Base-by-base conservation (phyloP, 352 stramenopile species). In the Phytophthora meadii region DNA sequence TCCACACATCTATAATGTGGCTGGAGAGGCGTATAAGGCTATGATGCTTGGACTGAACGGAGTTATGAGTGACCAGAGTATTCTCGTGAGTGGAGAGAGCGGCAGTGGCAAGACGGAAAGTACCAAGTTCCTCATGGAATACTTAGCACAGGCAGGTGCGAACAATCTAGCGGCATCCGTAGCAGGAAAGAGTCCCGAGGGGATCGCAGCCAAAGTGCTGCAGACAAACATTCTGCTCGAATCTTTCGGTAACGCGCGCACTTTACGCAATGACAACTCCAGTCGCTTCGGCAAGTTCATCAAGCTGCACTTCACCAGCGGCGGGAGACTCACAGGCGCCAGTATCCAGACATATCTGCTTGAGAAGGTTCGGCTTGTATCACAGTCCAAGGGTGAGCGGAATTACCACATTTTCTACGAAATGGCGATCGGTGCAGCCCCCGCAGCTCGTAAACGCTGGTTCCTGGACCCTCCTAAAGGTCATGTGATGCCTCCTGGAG, bases 291-390 rank as follows among this genome's bases (percentile, higher is more conserved):
- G 90, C 61, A 97, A 97, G 74, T 97, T 96, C 70, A 97, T 97
- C 62, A 94, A 97, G 68, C 77, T 97, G 60, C 84, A 96, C 44
- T 97, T 97, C 62, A 90, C 84, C 12, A 81, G 78, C 27, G 65
- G 72, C 30, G 89, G 89, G 17, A 54, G 79, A 37, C 78, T 97
- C 48, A 87, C 84, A 9, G 89, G 91, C 39, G 92, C 90, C 24
- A 92, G 77, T 44, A 97, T 98, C 53, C 86, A 96, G 66, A 98
- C 89, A 2, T 99, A 99, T 70, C 76, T 99, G 28, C 79, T 98
- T 34, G 96, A 99, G 69, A 99, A 98, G 72, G 89, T 97, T 17
- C 87, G 92, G 0, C 70, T 97, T 17, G 83, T 95, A 17, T 95
- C 83, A 27, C 87, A 95, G 74, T 88, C 83, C 32, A 80, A 80